Evolutionary conservation across 1,139 yeast species (phyloP).

Genomic region (Candida sp.): DNA sequence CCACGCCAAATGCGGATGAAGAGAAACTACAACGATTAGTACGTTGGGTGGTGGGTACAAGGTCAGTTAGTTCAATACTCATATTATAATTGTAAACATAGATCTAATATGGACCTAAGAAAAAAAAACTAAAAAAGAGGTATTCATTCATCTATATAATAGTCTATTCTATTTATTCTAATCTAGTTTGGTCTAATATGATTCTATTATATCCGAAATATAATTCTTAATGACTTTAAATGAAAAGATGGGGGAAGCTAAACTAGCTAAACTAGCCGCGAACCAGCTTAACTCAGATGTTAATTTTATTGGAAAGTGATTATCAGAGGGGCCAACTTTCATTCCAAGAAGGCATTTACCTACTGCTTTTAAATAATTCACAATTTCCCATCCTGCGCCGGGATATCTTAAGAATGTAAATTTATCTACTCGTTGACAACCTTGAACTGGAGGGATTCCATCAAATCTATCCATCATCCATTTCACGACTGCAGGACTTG

Average conservation of each 20-base stretch:
- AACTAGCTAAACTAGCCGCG: not conserved
- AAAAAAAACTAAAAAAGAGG: not conserved
- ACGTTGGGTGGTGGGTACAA: not conserved
- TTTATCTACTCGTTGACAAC: conserved; percentile 1
- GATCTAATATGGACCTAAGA: not conserved
- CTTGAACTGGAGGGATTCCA: conserved; percentile 1
- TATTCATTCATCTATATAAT: too few relatives aligned
- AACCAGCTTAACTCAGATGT: not conserved
- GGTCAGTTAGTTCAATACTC: too few relatives aligned
- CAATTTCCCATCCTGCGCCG: not conserved
- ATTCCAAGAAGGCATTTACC: not conserved
- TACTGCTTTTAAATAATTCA: not conserved
- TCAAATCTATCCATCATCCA: conserved; percentile 3
- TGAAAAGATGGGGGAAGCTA: not conserved
- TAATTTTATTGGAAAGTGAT: not conserved
- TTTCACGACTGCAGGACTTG: conserved; percentile 1
- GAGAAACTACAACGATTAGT: not conserved
- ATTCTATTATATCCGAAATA: not conserved
- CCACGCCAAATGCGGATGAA: not conserved
- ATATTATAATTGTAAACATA: too few relatives aligned
- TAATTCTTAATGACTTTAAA: not conserved
- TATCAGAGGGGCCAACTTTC: not conserved
- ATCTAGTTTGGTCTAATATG: too few relatives aligned
- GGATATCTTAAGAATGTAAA: conserved; percentile 2
- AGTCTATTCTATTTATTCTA: not conserved